Evolutionary conservation across 106 monocot genomes (phyloP).

Genomic region (Platanthera guangdongensis): DNA sequence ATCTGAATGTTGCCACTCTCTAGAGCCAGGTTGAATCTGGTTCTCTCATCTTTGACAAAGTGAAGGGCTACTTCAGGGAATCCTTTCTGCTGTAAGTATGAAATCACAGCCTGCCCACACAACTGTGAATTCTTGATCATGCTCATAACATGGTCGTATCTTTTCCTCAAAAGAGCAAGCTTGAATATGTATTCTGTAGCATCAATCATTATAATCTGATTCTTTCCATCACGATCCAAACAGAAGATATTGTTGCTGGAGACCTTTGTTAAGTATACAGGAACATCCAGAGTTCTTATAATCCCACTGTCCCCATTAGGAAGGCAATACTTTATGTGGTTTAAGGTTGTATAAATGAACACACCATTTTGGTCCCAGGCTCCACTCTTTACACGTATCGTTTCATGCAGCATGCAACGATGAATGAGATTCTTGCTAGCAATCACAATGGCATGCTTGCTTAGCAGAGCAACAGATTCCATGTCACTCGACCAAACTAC

Average conservation of each 20-base stretch:
- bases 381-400: conserved; percentile 94
- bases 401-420: conserved; percentile 86
- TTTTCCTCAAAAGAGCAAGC: conserved; percentile 70
- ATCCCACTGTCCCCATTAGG: conserved; percentile 91
- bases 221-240: conserved; percentile 86
- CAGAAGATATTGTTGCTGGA: conserved; percentile 60
- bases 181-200: conserved; percentile 93
- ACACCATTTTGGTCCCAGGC: conserved; percentile 98
- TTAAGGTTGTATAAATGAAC: conserved; percentile 82
- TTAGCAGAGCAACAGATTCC: conserved; percentile 78
- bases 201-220: conserved; percentile 50
- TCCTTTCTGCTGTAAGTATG: conserved; percentile 88
- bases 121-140: conserved; percentile 83
- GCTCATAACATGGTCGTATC: conserved; percentile 83
- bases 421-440: conserved; percentile 78
- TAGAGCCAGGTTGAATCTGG: conserved; percentile 78
- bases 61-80: conserved; percentile 92
- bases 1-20: conserved; percentile 95
- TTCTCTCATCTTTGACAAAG: conserved; percentile 92
- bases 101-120: conserved; percentile 87
- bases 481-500: conserved; percentile 86
- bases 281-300: conserved; percentile 76
- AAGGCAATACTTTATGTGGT: conserved; percentile 92
- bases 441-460: conserved; percentile 83
- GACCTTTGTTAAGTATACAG: conserved; percentile 78